Evolutionary conservation across 306 rosid species (phyloP), one percentile per base, ranked within the genome.

Genomic region (Pueraria montana): DNA sequence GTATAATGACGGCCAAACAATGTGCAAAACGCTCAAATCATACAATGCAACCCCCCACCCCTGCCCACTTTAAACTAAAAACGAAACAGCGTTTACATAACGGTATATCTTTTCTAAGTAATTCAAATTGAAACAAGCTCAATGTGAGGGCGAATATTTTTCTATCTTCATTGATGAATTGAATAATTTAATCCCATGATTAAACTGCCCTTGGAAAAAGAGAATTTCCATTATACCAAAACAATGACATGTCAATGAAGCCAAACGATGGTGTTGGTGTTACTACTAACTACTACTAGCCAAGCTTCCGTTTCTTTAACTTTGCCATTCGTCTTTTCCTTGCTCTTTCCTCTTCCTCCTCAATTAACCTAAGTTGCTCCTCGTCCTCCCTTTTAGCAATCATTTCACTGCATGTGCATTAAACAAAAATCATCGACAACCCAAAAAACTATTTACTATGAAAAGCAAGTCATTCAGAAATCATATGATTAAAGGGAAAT

Each of bases 311-410:
- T 83, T 80, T 90, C 87, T 89, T 90, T 63, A 84, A 76, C 84
- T 79, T 90, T 2, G 85, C 78, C 84, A 77, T 6, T 55, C 85
- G 84, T n/a, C 89, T 87, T 82, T 30, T 43, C 65, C 86, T 82
- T 52, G 83, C 92, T 48, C 84, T 80, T 81, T 86, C 86, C 76
- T 91, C 96, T 80, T 91, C 96, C 66, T 84, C 88, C 80, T 89
- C 90, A 17, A 91, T 87, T 79, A 87, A 34, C 64, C 85, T 80
- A 38, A 78, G 89, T 75, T 92, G 86, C 84, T 90, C 93, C 38
- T 92, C 94, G 36, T 92, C 97, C 83, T 92, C 97, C 83, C 6
- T 14, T 78, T 23, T 82, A 8, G 86, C 97, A 50, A 90, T 89
- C 82, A 0, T 17, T 16, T 76, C 85, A 85, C 97, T 90, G 89